phyloP scores from a whole-genome alignment of 305 asterid species.

The Stenogyne calaminthoides region DNA sequence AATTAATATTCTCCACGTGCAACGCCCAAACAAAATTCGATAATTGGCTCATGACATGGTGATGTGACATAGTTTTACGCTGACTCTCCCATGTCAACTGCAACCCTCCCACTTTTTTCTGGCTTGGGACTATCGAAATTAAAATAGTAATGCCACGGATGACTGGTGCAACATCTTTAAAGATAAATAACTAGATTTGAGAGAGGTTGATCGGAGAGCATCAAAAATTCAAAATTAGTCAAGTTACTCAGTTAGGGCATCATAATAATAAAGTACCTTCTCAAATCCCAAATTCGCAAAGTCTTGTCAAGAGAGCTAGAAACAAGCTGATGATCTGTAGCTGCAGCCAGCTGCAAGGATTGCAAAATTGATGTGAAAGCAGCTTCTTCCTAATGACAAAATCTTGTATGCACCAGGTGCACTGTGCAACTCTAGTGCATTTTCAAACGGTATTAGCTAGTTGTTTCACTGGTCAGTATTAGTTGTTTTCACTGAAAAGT shows the following conservation, averaged over 20 bases:
- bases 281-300: constrained; percentile 89
- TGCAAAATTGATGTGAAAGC: constrained; percentile 29
- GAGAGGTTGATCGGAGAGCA: neutral
- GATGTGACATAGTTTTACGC: too few species aligned
- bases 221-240: neutral
- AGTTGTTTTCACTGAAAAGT: too few species aligned
- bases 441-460: too few species aligned
- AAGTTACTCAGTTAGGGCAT: neutral
- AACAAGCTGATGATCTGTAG: constrained; percentile 73
- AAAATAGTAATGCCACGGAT: constrained; percentile 4
- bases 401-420: too few species aligned
- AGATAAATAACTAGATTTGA: constrained; percentile 3
- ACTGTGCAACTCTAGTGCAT: too few species aligned
- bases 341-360: constrained; percentile 80
- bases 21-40: too few species aligned
- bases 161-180: constrained; percentile 1
- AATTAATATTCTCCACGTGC: too few species aligned
- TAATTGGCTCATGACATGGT: too few species aligned
- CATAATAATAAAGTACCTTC: constrained; percentile 60
- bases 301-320: constrained; percentile 95
- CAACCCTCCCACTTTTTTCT: too few species aligned
- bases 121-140: neutral
- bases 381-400: neutral
- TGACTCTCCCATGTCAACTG: too few species aligned
- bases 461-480: too few species aligned